Evolutionary conservation across 2,329 filamentous ascomycete genomes (phyloP), one percentile per base, ranked within the genome.

Genomic region (Raffaelea deltoideospora): DNA sequence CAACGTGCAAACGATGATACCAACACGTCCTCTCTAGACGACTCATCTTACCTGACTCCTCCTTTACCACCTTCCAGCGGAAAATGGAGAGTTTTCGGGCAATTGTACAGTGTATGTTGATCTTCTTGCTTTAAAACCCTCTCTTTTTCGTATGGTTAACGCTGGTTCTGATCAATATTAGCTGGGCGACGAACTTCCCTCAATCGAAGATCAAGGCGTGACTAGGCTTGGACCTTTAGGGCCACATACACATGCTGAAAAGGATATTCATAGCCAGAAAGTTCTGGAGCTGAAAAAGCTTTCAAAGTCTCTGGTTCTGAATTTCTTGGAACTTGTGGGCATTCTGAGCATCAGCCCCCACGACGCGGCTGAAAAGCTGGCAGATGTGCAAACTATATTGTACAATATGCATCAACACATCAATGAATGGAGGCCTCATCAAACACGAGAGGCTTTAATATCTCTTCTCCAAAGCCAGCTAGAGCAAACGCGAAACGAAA

Each of bases 351-450:
- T 72, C n/a, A 68, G 78, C 32, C 80, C 84, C 19, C 32, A 47
- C 30, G 47, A 79, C 53, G 79, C 76, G 35, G 64, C 70, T 20
- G 67, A 74, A 30, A 93, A 93, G 53, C 67, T 88, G 32, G 65
- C 74, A 31, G 80, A 96, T 54, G 59, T 98, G 23, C 70, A 80
- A 48, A 86, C 79, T 14, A 61, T 96, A 21, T 79, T 93, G 44
- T 77, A 88, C 55, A 96, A 96, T 55, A 80, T 92, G 50, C 86
- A 95, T 57, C 84, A 92, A 50, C 69, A 94, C 37, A 75, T 96
- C 45, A 98, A 98, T 55, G 79, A 93, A 55, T 96, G 94, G 58
- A 72, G 88, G 23, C 87, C 87, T 10, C 87, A 95, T 53, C 88
- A 96, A 59, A 86, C 87, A 19, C 64, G 88, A 31, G 87, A 95